Evolutionary conservation across 1,284 basidiomycete species (phyloP).

Genomic region (Boletus semigastroideus): DNA sequence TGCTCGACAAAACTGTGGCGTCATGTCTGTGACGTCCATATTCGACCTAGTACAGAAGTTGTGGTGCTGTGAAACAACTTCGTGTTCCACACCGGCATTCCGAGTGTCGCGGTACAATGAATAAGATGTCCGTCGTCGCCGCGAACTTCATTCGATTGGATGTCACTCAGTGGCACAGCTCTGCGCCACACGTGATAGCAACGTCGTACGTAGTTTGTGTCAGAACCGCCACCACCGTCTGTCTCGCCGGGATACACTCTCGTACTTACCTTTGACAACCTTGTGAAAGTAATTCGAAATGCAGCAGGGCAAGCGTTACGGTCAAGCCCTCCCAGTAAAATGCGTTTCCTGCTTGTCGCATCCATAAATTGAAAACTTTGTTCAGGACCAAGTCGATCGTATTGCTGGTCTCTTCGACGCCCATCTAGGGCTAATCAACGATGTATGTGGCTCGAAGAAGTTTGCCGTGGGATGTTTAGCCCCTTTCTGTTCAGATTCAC

Average conservation of each 20-base stretch:
- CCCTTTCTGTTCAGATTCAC: constrained; percentile 49
- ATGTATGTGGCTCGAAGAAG: constrained; percentile 42
- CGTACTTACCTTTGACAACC: not conserved
- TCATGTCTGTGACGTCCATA: not conserved
- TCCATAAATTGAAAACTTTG: constrained; percentile 12
- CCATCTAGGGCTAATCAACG: constrained; percentile 61
- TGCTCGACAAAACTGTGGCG: not conserved
- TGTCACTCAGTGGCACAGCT: too few relatives aligned
- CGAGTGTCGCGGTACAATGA: not conserved
- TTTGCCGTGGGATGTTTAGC: constrained; percentile 4
- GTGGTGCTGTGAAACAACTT: too few relatives aligned
- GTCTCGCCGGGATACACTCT: not conserved
- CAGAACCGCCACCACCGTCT: not conserved
- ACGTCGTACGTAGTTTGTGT: too few relatives aligned
- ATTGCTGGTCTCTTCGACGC: constrained; percentile 54
- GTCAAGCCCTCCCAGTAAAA: constrained; percentile 50
- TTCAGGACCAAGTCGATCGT: constrained; percentile 60
- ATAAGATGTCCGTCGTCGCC: not conserved
- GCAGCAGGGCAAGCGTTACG: constrained; percentile 40
- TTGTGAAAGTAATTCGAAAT: constrained; percentile 12
- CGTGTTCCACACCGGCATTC: too few relatives aligned
- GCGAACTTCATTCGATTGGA: not conserved
- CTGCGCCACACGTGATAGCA: constrained; percentile 7
- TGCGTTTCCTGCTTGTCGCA: not conserved
- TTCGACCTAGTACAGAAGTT: not conserved